A percentile compares a stretch with the other conserved stretches of the same genome.
Evolutionary conservation across 129 eudicot species (phyloP).

Genomic region (Saposhnikovia divaricata): DNA sequence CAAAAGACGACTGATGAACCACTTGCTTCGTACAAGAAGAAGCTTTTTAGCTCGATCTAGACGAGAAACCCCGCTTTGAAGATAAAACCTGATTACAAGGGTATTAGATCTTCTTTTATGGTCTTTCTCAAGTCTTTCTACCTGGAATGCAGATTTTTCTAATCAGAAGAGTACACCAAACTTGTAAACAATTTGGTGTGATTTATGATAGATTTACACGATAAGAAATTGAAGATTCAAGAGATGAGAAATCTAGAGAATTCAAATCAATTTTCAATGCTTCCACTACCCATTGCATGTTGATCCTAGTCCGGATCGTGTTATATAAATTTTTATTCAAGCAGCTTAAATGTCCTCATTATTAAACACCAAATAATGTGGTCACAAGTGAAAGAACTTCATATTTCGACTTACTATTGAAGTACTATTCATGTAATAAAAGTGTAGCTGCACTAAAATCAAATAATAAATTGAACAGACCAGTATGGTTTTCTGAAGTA

Average conservation of each 20-base stretch:
- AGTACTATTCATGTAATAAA: not conserved
- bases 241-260: not conserved
- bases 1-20: constrained; percentile 78
- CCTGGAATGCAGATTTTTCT: constrained; percentile 30
- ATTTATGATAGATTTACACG: not conserved
- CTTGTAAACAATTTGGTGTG: not conserved
- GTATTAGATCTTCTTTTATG: constrained; percentile 53
- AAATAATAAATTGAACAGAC: not conserved
- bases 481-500: not conserved
- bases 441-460: not conserved
- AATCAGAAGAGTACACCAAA: constrained; percentile 9
- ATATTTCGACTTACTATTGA: not conserved
- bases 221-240: not conserved
- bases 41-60: constrained; percentile 77
- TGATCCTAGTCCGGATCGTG: not conserved
- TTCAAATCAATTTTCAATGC: not conserved
- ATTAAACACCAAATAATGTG: not conserved
- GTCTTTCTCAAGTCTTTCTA: constrained; percentile 87
- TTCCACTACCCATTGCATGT: not conserved
- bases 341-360: not conserved
- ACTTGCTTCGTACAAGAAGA: constrained; percentile 85
- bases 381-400: not conserved
- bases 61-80: constrained; percentile 71
- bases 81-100: constrained; percentile 66
- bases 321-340: not conserved